These are phyloP conservation scores for Talaromyces sp. DNA, from an alignment of 2,329 filamentous ascomycete genomes.

Conservation along the genomic window DNA sequence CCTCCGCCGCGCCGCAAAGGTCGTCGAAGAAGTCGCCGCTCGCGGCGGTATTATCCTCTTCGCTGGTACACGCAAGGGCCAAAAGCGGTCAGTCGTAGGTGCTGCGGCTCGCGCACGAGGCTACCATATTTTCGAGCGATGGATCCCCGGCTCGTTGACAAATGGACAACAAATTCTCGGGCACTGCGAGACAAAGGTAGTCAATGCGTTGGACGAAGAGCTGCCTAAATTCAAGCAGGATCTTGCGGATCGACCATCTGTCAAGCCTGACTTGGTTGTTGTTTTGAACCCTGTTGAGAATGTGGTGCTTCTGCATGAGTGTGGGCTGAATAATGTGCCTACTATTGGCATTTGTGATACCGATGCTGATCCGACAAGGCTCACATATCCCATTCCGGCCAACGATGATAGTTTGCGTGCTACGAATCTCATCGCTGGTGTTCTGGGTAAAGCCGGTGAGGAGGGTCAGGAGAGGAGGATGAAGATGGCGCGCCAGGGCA, in stretches of 20 bases:
- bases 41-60: conserved; percentile 85
- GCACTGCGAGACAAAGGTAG: conserved; percentile 68
- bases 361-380: conserved; percentile 86
- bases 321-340: conserved; percentile 81
- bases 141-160: conserved; percentile 89
- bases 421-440: conserved; percentile 78
- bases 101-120: conserved; percentile 76
- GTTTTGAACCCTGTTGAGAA: conserved; percentile 94
- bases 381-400: conserved; percentile 93
- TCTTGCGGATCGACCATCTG: conserved; percentile 62
- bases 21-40: conserved; percentile 84
- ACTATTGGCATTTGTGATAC: conserved; percentile 96
- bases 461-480: conserved; percentile 71
- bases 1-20: conserved; percentile 86
- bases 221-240: conserved; percentile 67
- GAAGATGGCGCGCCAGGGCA: conserved; percentile 62
- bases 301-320: conserved; percentile 86
- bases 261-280: conserved; percentile 88
- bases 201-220: conserved; percentile 72
- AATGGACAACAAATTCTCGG: conserved; percentile 90
- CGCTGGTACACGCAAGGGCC: conserved; percentile 81
- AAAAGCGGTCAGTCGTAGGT: conserved; percentile 76
- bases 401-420: conserved; percentile 95
- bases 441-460: conserved; percentile 82
- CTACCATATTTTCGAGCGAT: conserved; percentile 89